phyloP scores from a whole-genome alignment of 306 rosid genomes.

The Purshia tridentata region DNA sequence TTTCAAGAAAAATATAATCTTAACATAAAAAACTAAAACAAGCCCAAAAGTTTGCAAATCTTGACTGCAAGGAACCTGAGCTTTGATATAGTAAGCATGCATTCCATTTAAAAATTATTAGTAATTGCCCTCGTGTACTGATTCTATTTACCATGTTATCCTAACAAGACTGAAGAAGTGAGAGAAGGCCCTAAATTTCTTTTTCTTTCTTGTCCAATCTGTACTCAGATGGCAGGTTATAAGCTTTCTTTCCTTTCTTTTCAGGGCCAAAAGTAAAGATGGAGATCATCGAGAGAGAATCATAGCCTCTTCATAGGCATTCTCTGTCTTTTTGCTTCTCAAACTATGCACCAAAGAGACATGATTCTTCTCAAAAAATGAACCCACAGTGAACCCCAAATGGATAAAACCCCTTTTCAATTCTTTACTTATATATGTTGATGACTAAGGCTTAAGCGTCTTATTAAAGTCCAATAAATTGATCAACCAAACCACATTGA shows the following conservation, averaged over 20 bases:
- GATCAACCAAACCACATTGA: neutral
- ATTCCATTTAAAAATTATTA: neutral
- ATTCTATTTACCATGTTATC: neutral
- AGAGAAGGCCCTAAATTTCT: neutral
- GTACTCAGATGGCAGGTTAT: neutral
- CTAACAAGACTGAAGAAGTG: neutral
- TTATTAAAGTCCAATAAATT: neutral
- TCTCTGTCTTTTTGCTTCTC: neutral
- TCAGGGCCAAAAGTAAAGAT: neutral
- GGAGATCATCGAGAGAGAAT: neutral
- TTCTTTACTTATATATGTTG: neutral
- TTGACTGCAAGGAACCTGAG: too few species aligned
- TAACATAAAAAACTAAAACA: too few species aligned
- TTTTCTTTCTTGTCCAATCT: neutral
- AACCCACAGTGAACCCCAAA: neutral
- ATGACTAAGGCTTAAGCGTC: neutral
- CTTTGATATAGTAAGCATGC: neutral
- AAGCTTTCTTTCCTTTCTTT: neutral
- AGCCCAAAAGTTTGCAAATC: too few species aligned
- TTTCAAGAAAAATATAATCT: too few species aligned
- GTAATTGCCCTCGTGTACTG: neutral
- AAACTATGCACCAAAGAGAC: neutral
- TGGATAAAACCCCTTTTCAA: neutral
- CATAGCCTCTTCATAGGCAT: neutral
- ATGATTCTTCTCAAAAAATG: neutral